Conservation (phyloP, 1,284 basidiomycete species). For the Naganishia sp. region DNA sequence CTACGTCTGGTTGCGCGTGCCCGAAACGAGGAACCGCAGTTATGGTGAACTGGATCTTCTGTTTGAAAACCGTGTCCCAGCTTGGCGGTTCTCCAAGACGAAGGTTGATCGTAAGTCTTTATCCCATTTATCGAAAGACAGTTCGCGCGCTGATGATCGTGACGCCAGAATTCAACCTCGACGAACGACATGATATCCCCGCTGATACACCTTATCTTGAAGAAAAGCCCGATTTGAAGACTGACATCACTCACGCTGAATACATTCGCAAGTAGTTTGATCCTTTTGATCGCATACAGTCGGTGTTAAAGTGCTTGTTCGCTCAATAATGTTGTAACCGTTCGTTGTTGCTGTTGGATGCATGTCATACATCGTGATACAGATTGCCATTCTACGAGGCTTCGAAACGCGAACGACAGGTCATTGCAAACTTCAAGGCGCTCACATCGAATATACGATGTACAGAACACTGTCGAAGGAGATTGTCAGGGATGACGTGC, state of each 20-base stretch:
- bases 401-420: not conserved
- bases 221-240: constrained; percentile 18
- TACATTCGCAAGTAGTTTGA: constrained; percentile 10
- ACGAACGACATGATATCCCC: not conserved
- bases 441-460: constrained; percentile 42
- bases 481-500: not conserved
- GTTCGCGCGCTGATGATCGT: not conserved
- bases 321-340: too few relatives aligned
- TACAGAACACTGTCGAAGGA: constrained; percentile 34
- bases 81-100: constrained; percentile 48
- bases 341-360: not conserved
- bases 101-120: constrained; percentile 38
- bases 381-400: too few relatives aligned
- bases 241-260: constrained; percentile 13
- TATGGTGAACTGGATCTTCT: constrained; percentile 51
- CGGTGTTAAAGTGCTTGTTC: too few relatives aligned
- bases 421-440: not conserved
- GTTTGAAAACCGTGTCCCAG: constrained; percentile 48
- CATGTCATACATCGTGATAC: too few relatives aligned
- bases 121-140: too few relatives aligned
- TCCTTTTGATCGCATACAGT: too few relatives aligned
- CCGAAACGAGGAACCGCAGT: constrained; percentile 36
- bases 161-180: constrained; percentile 20
- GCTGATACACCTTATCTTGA: constrained; percentile 13
- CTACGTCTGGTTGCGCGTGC: constrained; percentile 37